Base-by-base conservation (phyloP, 306 rosid genomes). In the Glycine soja region DNA sequence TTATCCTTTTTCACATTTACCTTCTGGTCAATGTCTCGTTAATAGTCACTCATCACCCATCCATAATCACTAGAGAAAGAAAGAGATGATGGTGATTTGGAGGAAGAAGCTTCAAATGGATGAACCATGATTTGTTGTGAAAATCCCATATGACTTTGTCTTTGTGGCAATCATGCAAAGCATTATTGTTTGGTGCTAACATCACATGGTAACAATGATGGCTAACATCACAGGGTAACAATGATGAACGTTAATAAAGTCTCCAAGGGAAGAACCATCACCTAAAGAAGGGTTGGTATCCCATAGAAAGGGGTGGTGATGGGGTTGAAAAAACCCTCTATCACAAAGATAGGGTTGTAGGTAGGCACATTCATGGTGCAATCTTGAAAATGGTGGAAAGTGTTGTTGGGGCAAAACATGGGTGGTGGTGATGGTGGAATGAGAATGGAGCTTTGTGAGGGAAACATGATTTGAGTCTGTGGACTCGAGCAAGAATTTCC, bases 21-120 rank as follows among this genome's bases (percentile, higher is more conserved):
- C 38, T 2, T 36, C 38, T 36, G 1, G 2, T 36, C 38, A 36
- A 4, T 4, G 4, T 36, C 38, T 0, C 3, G 38, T 36, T 0
- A 0, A 36, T 36, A 36, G 40, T 3, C 40, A 36, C 7, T 19
- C 14, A 8, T 19, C 30, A 5, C 61, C 0, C 1, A 54, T 34
- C 81, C 88, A 6, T 70, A 12, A 4, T 72, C 85, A n/a, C 18
- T 52, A 53, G 77, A 56, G 16, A 54, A 10, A 70, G 19, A 13
- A 46, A 53, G 40, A n/a, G 76, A 6, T 4, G 70, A 15, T 6
- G 40, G 32, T 3, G 51, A 9, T 10, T 36, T 13, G 7, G 54
- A 16, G 4, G 74, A 66, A 51, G 13, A 6, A 59, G 4, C 12
- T 1, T 14, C 4, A 4, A 0, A 43, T 75, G 69, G 47, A 0